These are phyloP conservation scores for Stromatinia cepivora DNA, from an alignment of 2,329 filamentous ascomycete species.

Conservation along the genomic window DNA sequence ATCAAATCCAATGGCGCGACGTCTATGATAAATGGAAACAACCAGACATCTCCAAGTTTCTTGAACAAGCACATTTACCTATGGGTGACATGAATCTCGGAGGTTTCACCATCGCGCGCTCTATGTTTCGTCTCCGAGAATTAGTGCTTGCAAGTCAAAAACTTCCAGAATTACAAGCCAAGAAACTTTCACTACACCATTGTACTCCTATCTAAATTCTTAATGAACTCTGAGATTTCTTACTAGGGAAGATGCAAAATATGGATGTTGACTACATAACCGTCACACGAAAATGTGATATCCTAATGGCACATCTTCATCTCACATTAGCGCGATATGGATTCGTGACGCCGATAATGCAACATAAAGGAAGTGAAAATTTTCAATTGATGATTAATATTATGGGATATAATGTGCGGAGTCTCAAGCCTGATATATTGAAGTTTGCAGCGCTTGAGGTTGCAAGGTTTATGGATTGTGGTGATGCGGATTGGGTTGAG, in stretches of 20 bases:
- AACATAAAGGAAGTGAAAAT: neutral
- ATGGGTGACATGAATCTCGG: neutral
- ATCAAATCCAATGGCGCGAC: neutral
- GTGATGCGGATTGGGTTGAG: neutral
- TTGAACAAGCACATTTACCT: neutral
- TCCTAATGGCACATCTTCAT: neutral
- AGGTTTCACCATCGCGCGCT: neutral
- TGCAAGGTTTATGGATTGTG: neutral
- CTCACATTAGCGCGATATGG: neutral
- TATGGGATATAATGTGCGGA: neutral
- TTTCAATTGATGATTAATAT: slow-evolving; percentile 11
- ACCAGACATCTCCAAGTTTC: slow-evolving; percentile 3
- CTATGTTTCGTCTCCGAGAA: neutral
- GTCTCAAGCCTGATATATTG: neutral
- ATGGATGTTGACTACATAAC: neutral
- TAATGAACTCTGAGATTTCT: neutral
- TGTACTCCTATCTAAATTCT: neutral
- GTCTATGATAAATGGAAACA: slow-evolving; percentile 1
- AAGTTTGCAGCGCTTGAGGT: neutral
- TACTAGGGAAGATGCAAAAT: neutral
- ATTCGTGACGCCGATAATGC: neutral
- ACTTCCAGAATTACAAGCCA: neutral
- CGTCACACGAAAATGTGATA: neutral
- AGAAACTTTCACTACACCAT: neutral
- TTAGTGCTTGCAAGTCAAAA: neutral